Percentiles rank a stretch among this genome's conserved stretches.
Conservation (phyloP, 2,329 filamentous ascomycete species). For the Aspergillus sp. region DNA sequence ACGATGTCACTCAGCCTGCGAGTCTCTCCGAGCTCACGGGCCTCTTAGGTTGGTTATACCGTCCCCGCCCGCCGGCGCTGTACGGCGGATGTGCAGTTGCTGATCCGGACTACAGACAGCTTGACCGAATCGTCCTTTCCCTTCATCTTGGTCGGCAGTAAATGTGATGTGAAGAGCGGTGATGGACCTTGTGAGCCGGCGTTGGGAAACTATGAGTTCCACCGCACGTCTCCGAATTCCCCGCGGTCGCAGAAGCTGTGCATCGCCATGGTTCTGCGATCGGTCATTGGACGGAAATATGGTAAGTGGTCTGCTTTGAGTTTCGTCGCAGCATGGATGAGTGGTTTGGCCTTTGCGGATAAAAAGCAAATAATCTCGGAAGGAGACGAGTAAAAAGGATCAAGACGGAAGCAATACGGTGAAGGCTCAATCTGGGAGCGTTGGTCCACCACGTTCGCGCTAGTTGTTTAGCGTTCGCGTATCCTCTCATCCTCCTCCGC, state of each 20-base stretch:
- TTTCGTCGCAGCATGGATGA: background rate
- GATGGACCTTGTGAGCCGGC: conserved; percentile 70
- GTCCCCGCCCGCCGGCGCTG: background rate
- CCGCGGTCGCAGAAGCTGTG: conserved; percentile 73
- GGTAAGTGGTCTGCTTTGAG: conserved; percentile 54
- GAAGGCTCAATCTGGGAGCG: conserved; percentile 5
- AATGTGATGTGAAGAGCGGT: conserved; percentile 76
- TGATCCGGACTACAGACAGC: conserved; percentile 56
- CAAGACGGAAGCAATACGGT: background rate
- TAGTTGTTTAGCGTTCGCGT: conserved; percentile 30
- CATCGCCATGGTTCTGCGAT: conserved; percentile 71
- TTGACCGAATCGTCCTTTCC: conserved; percentile 72
- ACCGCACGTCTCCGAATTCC: conserved; percentile 69
- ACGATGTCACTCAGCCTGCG: conserved; percentile 78
- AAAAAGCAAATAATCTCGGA: background rate
- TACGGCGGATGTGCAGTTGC: background rate
- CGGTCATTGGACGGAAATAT: conserved; percentile 65
- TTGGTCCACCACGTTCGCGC: conserved; percentile 28
- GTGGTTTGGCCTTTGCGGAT: background rate
- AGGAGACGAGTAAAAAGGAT: background rate
- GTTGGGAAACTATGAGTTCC: conserved; percentile 69
- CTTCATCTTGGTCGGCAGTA: conserved; percentile 79
- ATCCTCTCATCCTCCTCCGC: conserved; percentile 16
- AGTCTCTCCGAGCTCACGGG: conserved; percentile 73
- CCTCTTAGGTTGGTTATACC: conserved; percentile 67